These are phyloP conservation scores for Glycine soja DNA, from an alignment of 306 rosid species.

Conservation along the genomic window DNA sequence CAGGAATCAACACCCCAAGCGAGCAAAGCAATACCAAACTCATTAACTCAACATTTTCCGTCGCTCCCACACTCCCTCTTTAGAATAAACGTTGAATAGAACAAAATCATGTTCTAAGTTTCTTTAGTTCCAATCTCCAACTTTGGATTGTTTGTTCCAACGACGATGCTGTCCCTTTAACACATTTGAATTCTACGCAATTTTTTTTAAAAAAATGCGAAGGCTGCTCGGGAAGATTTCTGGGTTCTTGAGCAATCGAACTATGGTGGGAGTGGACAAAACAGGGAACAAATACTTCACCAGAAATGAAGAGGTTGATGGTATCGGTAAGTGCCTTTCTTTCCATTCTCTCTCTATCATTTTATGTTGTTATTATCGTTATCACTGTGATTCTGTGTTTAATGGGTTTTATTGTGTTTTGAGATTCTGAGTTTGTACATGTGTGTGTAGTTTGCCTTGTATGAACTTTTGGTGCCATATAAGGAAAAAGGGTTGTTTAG, in stretches of 20 bases:
- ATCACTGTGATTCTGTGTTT: background rate
- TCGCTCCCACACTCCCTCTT: background rate
- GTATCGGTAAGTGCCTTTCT: conserved; percentile 68
- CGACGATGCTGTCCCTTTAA: conserved; percentile 27
- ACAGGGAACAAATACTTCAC: conserved; percentile 81
- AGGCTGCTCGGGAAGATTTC: conserved; percentile 66
- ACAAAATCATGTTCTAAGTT: background rate
- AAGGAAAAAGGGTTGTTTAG: background rate
- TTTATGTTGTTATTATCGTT: background rate
- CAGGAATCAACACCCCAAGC: too few relatives aligned
- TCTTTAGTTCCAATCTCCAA: conserved; percentile 26
- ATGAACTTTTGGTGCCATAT: background rate
- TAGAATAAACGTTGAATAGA: conserved; percentile 21
- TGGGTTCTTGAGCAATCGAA: conserved; percentile 62
- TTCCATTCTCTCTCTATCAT: conserved; percentile 28
- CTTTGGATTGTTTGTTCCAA: conserved; percentile 31
- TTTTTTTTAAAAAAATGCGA: conserved; percentile 56
- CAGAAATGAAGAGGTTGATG: conserved; percentile 73
- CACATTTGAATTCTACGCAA: conserved; percentile 20
- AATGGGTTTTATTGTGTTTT: conserved; percentile 1
- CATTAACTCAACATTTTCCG: too few relatives aligned
- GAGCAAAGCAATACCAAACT: too few relatives aligned
- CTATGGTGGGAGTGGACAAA: conserved; percentile 71
- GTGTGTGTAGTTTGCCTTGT: background rate
- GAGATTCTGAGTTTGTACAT: conserved; percentile 32